A percentile compares a stretch with the other conserved stretches of the same genome.
Evolutionary conservation across 352 stramenopile genomes (phyloP).

Genomic region (Globisporangium splendens): DNA sequence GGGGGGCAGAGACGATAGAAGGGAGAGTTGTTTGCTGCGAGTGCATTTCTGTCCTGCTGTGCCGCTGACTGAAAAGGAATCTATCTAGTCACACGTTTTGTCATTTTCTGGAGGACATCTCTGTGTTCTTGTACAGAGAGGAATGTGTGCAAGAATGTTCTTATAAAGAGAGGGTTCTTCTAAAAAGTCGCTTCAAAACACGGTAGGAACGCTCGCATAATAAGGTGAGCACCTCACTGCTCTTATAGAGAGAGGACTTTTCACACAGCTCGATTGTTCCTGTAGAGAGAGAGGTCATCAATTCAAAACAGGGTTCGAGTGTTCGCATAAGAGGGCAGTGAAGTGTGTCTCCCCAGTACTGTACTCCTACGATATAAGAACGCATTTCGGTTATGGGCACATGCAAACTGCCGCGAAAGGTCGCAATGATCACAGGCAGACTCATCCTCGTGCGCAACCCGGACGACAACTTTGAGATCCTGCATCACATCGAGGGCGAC

Average conservation of each 20-base stretch:
- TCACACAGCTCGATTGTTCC: too few species aligned
- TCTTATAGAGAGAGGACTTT: background rate
- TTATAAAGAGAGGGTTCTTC: slow-evolving; percentile 6
- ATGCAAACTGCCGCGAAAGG: background rate
- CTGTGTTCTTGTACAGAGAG: too few species aligned
- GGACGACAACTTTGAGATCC: slow-evolving; percentile 50
- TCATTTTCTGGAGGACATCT: too few species aligned
- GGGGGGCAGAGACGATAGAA: too few species aligned
- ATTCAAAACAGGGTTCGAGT: background rate
- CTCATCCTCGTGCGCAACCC: slow-evolving; percentile 53
- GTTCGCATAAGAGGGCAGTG: background rate
- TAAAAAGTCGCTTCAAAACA: background rate
- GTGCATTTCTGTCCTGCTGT: too few species aligned
- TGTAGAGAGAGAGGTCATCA: too few species aligned
- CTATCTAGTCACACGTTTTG: too few species aligned
- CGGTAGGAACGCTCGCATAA: too few species aligned
- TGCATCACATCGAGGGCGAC: slow-evolving; percentile 51
- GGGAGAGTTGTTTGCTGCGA: too few species aligned
- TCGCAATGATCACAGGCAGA: slow-evolving; percentile 21
- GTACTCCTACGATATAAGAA: background rate
- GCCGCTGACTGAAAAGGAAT: too few species aligned
- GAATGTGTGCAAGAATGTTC: background rate
- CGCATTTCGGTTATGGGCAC: background rate
- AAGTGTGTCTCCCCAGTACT: too few species aligned
- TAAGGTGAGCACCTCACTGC: background rate